Evolutionary conservation across 73 alveolate genomes (phyloP).

Genomic region (Tetrahymena thermophila): DNA sequence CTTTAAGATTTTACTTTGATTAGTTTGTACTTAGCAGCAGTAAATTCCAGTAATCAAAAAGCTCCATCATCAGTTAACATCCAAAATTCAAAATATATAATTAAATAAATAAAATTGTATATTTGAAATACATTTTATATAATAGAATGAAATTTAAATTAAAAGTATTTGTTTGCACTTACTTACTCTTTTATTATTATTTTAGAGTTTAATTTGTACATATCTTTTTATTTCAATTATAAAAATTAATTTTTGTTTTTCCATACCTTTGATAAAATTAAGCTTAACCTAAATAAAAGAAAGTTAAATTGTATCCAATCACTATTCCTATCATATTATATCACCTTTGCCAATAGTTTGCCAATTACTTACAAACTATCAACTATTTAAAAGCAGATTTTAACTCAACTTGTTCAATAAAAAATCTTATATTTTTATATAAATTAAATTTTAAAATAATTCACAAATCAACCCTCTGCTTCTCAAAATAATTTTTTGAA

Average conservation of each 20-base stretch:
- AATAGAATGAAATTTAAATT: no score
- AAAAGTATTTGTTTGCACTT: neutral
- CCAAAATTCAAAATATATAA: no score
- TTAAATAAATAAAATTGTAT: no score
- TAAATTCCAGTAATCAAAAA: no score
- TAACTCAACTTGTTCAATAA: neutral
- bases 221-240: neutral
- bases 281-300: neutral
- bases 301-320: neutral
- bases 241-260: neutral
- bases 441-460: no score
- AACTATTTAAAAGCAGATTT: neutral
- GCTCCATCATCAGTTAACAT: neutral
- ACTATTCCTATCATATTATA: neutral
- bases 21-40: no score
- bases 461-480: no score
- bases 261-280: neutral
- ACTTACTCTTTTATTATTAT: neutral
- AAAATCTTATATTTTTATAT: neutral
- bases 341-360: conserved; percentile 1
- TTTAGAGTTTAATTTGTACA: neutral
- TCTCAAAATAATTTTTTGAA: no score
- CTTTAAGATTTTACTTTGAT: no score
- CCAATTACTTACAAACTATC: neutral
- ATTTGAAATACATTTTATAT: no score